These are phyloP conservation scores for Naganishia friedmannii DNA, from an alignment of 768 basidiomycete species.

Conservation along the genomic window DNA sequence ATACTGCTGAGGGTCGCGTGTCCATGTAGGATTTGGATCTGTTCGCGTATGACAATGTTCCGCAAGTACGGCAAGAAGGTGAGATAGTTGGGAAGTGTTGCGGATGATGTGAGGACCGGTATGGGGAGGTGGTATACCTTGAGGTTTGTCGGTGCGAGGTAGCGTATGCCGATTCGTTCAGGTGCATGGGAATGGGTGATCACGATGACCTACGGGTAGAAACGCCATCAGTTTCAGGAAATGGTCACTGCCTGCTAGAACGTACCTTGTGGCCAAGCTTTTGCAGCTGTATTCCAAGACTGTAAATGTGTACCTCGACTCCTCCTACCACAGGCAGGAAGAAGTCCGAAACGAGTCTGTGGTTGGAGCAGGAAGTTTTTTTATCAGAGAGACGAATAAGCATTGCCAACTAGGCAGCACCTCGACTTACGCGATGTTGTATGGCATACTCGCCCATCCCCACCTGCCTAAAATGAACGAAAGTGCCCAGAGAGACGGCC, in stretches of 20 bases:
- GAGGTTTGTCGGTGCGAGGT: slow-evolving; percentile 60
- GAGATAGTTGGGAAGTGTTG: slow-evolving; percentile 91
- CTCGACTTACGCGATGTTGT: slow-evolving; percentile 12
- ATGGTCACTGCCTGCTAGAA: not conserved
- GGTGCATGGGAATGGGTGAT: slow-evolving; percentile 89
- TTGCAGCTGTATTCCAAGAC: slow-evolving; percentile 79
- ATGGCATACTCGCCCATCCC: slow-evolving; percentile 5
- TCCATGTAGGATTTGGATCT: slow-evolving; percentile 80
- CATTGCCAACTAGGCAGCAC: no score
- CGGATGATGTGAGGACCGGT: slow-evolving; percentile 75
- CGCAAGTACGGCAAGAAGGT: slow-evolving; percentile 88
- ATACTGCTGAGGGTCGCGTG: slow-evolving; percentile 87
- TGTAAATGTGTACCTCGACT: slow-evolving; percentile 94
- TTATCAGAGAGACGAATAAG: not conserved
- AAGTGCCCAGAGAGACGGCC: no score
- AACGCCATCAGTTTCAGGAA: not conserved
- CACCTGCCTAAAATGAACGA: not conserved
- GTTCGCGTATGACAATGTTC: slow-evolving; percentile 79
- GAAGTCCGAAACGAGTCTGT: slow-evolving; percentile 93
- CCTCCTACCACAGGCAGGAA: slow-evolving; percentile 92
- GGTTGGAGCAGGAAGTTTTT: not conserved
- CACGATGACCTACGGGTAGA: slow-evolving; percentile 70
- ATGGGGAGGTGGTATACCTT: slow-evolving; percentile 96
- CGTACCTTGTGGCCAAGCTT: slow-evolving; percentile 77
- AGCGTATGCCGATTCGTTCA: slow-evolving; percentile 81